Percentiles rank a stretch among this genome's conserved stretches.
Evolutionary conservation across 352 stramenopile species (phyloP).

Genomic region (Phytophthora meadii): DNA sequence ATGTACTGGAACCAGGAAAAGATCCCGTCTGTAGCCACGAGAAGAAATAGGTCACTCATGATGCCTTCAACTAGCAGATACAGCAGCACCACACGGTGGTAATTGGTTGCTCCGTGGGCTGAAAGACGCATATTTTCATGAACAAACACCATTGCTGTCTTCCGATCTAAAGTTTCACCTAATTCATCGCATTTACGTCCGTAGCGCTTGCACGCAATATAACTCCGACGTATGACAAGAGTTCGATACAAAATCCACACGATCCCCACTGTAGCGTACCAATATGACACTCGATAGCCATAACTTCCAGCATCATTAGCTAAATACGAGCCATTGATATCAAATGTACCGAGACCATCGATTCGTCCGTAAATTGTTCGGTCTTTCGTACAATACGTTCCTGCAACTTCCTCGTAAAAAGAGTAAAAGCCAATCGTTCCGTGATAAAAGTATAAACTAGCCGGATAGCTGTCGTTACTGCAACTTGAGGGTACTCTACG

Average conservation of each 20-base stretch:
- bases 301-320: slow-evolving; percentile 2
- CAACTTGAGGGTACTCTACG: slow-evolving; percentile 5
- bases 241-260: slow-evolving; percentile 20
- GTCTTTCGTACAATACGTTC: slow-evolving; percentile 20
- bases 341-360: slow-evolving; percentile 14
- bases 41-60: slow-evolving; percentile 36
- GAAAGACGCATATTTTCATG: slow-evolving; percentile 22
- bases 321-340: slow-evolving; percentile 22
- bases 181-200: slow-evolving; percentile 13
- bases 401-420: slow-evolving; percentile 18
- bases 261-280: slow-evolving; percentile 6
- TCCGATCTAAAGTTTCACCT: slow-evolving; percentile 6
- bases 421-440: slow-evolving; percentile 29
- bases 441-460: slow-evolving; percentile 21
- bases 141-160: slow-evolving; percentile 15
- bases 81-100: slow-evolving; percentile 18
- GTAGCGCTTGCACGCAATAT: slow-evolving; percentile 14
- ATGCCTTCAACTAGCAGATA: slow-evolving; percentile 33
- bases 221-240: slow-evolving; percentile 21
- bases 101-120: slow-evolving; percentile 22
- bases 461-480: slow-evolving; percentile 2
- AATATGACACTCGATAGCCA: slow-evolving; percentile 20
- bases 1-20: slow-evolving; percentile 32
- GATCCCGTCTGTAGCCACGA: slow-evolving; percentile 28
- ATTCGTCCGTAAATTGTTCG: slow-evolving; percentile 18